Evolutionary conservation across 169 alveolate species (phyloP).

Genomic region (Eimeria sp.): DNA sequence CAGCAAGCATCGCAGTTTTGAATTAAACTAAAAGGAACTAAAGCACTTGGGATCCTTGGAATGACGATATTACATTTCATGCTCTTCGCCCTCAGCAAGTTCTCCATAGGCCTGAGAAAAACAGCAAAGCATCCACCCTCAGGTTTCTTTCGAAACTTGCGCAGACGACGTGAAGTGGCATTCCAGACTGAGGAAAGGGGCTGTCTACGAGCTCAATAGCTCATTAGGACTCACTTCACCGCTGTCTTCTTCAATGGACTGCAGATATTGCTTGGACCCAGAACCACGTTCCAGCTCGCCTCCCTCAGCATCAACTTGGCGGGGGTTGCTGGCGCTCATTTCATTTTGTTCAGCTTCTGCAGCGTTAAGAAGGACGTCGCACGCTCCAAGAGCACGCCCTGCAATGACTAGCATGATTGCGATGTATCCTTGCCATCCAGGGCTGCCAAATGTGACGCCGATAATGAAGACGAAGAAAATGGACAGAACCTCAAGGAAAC

Average conservation of each 20-base stretch:
- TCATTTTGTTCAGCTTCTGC: conserved; percentile 84
- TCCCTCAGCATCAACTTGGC: conserved; percentile 42
- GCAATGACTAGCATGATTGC: conserved; percentile 88
- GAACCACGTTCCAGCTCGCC: conserved; percentile 79
- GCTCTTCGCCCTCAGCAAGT: conserved; percentile 62
- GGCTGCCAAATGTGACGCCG: conserved; percentile 91
- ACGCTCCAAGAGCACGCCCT: conserved; percentile 91
- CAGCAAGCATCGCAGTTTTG: conserved; percentile 31
- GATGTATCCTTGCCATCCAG: conserved; percentile 88
- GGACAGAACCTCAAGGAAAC: conserved; percentile 94
- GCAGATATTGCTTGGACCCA: conserved; percentile 77
- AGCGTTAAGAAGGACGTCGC: conserved; percentile 89
- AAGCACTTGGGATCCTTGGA: not conserved
- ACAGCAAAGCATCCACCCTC: not conserved
- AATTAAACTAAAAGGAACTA: conserved; percentile 39
- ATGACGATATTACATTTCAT: conserved; percentile 13
- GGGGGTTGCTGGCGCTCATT: conserved; percentile 60
- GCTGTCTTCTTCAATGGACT: conserved; percentile 78
- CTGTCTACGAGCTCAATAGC: not conserved
- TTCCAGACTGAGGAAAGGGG: not conserved
- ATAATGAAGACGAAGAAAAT: conserved; percentile 94
- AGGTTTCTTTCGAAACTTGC: not conserved
- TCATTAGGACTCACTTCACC: conserved; percentile 69
- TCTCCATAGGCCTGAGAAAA: conserved; percentile 66
- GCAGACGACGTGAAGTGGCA: not conserved